Conservation (phyloP, 1,139 yeast genomes). For the Pichia inconspicua region DNA sequence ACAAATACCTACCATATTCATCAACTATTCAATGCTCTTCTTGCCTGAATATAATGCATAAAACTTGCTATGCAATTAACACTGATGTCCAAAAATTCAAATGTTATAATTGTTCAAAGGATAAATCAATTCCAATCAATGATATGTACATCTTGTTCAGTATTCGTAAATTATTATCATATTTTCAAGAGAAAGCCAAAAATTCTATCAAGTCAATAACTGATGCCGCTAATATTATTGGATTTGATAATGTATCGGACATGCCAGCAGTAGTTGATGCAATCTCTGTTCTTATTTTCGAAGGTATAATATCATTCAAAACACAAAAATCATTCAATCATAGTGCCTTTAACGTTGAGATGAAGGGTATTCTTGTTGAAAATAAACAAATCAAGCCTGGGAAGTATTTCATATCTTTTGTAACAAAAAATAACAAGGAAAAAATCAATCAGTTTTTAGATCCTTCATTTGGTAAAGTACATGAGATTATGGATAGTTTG, state of each 20-base stretch:
- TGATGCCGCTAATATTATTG: conserved; percentile 1
- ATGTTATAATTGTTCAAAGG: conserved; percentile 11
- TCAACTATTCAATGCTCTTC: conserved; percentile 13
- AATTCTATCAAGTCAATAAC: conserved; percentile 2
- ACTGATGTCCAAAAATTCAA: conserved; percentile 4
- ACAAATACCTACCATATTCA: conserved; percentile 9
- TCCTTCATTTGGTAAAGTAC: conserved; percentile 7
- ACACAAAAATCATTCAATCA: conserved; percentile 10
- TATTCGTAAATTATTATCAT: conserved; percentile 17
- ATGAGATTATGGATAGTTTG: conserved; percentile 3
- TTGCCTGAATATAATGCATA: conserved; percentile 15
- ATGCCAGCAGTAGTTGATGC: conserved; percentile 11
- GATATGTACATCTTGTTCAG: conserved; percentile 14
- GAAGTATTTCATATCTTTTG: conserved; percentile 13
- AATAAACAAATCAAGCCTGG: conserved; percentile 14
- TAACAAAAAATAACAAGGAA: neutral
- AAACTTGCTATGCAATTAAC: conserved; percentile 14
- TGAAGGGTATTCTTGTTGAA: conserved; percentile 14
- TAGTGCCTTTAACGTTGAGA: conserved; percentile 11
- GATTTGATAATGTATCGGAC: conserved; percentile 1
- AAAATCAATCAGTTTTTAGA: conserved; percentile 9
- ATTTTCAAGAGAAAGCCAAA: conserved; percentile 5
- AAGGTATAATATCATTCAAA: conserved; percentile 14
- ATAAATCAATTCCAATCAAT: neutral
- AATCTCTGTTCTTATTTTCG: conserved; percentile 15